phyloP scores from a whole-genome alignment of 1,139 yeast species.

The Suhomyces atakaporum region DNA sequence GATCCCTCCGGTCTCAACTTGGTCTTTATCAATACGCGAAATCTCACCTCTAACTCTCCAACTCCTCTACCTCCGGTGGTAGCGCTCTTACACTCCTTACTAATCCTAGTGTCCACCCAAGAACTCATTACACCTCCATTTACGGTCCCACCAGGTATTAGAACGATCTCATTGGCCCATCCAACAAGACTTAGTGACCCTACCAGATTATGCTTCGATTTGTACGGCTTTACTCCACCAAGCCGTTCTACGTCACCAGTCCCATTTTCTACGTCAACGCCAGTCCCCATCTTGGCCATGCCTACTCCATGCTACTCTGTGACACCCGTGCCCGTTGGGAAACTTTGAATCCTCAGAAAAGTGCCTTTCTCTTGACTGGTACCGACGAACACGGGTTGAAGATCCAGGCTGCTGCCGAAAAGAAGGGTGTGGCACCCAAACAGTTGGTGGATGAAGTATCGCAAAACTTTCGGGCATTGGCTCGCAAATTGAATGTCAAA shows the following conservation, averaged over 20 bases:
- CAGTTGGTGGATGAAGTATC: constrained; percentile 73
- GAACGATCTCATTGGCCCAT: too few relatives aligned
- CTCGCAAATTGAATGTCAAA: constrained; percentile 53
- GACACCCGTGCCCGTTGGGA: constrained; percentile 82
- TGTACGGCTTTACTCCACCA: constrained; percentile 14
- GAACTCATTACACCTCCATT: too few relatives aligned
- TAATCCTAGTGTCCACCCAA: too few relatives aligned
- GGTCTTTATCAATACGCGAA: too few relatives aligned
- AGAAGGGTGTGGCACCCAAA: constrained; percentile 55
- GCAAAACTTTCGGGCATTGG: constrained; percentile 62
- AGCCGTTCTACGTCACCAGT: constrained; percentile 67
- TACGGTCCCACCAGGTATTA: too few relatives aligned
- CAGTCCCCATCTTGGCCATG: constrained; percentile 90
- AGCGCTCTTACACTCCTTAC: too few relatives aligned
- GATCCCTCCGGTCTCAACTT: too few relatives aligned
- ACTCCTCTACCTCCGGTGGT: too few relatives aligned
- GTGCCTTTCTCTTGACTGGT: constrained; percentile 75
- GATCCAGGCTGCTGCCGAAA: constrained; percentile 72
- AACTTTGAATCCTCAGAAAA: constrained; percentile 34
- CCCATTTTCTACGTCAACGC: constrained; percentile 98
- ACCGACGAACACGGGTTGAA: constrained; percentile 97
- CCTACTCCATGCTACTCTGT: constrained; percentile 82
- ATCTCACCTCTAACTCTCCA: too few relatives aligned
- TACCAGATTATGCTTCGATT: background rate
- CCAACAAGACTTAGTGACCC: too few relatives aligned